phyloP scores from a whole-genome alignment of 306 rosid species.

The Astragalus glycyphyllos region DNA sequence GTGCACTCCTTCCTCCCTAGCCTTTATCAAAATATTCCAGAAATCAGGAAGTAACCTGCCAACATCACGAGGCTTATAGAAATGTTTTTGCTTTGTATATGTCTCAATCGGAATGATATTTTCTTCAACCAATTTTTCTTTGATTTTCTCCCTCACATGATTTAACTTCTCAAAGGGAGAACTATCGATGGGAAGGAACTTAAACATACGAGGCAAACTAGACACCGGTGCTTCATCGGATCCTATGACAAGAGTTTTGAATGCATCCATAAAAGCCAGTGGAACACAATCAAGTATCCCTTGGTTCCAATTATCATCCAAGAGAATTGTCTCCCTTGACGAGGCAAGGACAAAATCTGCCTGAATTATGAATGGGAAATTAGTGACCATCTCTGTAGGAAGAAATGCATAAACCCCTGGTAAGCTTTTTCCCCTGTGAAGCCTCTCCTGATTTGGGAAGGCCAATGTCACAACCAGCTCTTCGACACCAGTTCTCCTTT shows the following conservation, averaged over 20 bases:
- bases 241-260: slow-evolving; percentile 53
- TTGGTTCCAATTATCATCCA: slow-evolving; percentile 75
- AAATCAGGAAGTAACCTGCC: slow-evolving; percentile 65
- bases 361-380: slow-evolving; percentile 79
- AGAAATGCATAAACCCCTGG: slow-evolving; percentile 77
- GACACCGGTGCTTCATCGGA: slow-evolving; percentile 52
- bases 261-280: slow-evolving; percentile 65
- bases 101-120: slow-evolving; percentile 68
- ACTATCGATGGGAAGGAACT: slow-evolving; percentile 56
- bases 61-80: slow-evolving; percentile 67
- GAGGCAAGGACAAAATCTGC: slow-evolving; percentile 81
- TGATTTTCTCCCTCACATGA: slow-evolving; percentile 61
- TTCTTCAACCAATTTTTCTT: slow-evolving; percentile 46
- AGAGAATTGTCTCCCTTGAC: slow-evolving; percentile 72
- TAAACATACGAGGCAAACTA: slow-evolving; percentile 54
- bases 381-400: slow-evolving; percentile 78
- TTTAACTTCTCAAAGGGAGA: slow-evolving; percentile 54
- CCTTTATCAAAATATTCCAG: slow-evolving; percentile 60
- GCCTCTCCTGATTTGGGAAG: slow-evolving; percentile 57
- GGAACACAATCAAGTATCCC: slow-evolving; percentile 78
- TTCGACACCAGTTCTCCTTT: slow-evolving; percentile 25
- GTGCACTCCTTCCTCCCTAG: slow-evolving; percentile 46
- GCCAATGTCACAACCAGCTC: slow-evolving; percentile 17
- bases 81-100: slow-evolving; percentile 58
- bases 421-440: slow-evolving; percentile 48